A percentile compares a stretch with the other conserved stretches of the same genome.
phyloP scores from a whole-genome alignment of 2,329 filamentous ascomycete genomes.

The Ophiocordyceps camponoti-rufipedis region DNA sequence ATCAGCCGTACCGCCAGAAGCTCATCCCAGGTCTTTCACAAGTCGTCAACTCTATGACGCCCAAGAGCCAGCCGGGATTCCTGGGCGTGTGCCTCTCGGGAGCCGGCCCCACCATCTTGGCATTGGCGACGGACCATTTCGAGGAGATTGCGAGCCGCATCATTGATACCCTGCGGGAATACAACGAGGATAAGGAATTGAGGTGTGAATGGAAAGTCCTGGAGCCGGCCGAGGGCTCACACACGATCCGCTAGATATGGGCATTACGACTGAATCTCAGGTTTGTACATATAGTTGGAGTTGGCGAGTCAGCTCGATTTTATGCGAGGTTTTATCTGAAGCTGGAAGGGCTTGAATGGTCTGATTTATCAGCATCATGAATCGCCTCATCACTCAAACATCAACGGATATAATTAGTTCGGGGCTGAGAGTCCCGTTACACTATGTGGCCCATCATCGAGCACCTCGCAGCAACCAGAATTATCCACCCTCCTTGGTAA shows the following conservation, averaged over 20 bases:
- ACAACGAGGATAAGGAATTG: slow-evolving; percentile 41
- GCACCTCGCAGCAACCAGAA: too few species aligned
- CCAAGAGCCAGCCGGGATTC: slow-evolving; percentile 68
- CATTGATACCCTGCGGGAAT: slow-evolving; percentile 51
- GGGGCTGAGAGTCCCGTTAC: too few species aligned
- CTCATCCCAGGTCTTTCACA: slow-evolving; percentile 84
- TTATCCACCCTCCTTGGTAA: too few species aligned
- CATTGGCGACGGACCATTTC: slow-evolving; percentile 80
- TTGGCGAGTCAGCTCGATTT: too few species aligned
- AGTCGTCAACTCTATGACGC: slow-evolving; percentile 82
- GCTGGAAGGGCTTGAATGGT: too few species aligned
- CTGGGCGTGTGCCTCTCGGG: slow-evolving; percentile 90
- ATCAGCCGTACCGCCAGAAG: slow-evolving; percentile 85
- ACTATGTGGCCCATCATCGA: too few species aligned
- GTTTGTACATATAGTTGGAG: too few species aligned
- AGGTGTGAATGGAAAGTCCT: slow-evolving; percentile 74
- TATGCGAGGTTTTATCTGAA: too few species aligned
- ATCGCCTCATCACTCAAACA: too few species aligned
- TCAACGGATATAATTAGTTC: too few species aligned
- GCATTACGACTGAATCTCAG: too few species aligned
- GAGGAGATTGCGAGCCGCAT: slow-evolving; percentile 69
- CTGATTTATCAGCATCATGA: too few species aligned
- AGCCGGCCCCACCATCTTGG: slow-evolving; percentile 86
- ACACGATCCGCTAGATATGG: slow-evolving; percentile 3
- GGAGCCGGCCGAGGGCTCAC: slow-evolving; percentile 63